Evolutionary conservation across 2,329 filamentous ascomycete species (phyloP).

Genomic region (Alternaria arbusti): DNA sequence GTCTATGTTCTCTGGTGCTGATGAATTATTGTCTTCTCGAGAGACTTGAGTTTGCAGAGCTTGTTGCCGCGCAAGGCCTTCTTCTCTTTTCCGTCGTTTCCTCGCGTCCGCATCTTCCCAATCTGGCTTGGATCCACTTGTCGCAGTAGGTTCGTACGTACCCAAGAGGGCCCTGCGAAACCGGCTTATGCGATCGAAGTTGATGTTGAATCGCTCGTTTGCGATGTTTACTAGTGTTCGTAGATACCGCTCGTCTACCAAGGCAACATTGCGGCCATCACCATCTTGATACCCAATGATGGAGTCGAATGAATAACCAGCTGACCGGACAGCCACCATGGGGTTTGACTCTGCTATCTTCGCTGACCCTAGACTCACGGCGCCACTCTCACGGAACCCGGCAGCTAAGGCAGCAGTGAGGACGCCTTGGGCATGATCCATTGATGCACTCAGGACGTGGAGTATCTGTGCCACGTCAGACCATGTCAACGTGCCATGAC

Average conservation of each 20-base stretch:
- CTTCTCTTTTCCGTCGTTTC: slow-evolving; percentile 49
- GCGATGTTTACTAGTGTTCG: slow-evolving; percentile 70
- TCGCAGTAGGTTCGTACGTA: slow-evolving; percentile 8
- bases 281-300: slow-evolving; percentile 68
- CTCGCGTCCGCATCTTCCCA: slow-evolving; percentile 52
- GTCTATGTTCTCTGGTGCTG: background rate
- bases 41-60: slow-evolving; percentile 21
- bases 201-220: slow-evolving; percentile 76
- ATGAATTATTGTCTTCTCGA: background rate
- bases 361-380: slow-evolving; percentile 66
- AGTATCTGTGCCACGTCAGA: slow-evolving; percentile 70
- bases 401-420: slow-evolving; percentile 78
- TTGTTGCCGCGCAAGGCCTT: slow-evolving; percentile 59
- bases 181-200: slow-evolving; percentile 69
- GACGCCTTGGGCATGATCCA: slow-evolving; percentile 74
- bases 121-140: slow-evolving; percentile 27
- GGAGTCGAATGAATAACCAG: slow-evolving; percentile 81
- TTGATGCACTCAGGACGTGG: slow-evolving; percentile 80
- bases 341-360: slow-evolving; percentile 60
- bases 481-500: background rate
- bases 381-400: slow-evolving; percentile 89
- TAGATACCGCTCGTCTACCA: slow-evolving; percentile 72
- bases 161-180: slow-evolving; percentile 63
- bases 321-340: slow-evolving; percentile 84
- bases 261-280: slow-evolving; percentile 49